Evolutionary conservation across 2,329 filamentous ascomycete genomes (phyloP).

Genomic region (Allantophomopsis cytisporea): DNA sequence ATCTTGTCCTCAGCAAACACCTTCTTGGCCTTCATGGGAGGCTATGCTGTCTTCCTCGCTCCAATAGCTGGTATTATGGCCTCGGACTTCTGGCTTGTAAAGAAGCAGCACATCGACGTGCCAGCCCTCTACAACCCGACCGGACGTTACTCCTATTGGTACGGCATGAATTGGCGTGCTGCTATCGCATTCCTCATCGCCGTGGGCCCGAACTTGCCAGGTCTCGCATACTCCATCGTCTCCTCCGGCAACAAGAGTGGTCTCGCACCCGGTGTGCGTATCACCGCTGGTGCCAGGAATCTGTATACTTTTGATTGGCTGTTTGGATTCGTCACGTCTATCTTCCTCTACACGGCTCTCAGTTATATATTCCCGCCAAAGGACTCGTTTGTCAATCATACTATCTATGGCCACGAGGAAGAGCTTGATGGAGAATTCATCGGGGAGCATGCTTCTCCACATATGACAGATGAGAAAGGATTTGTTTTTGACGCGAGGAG

Average conservation of each 20-base stretch:
- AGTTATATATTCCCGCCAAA: constrained; percentile 31
- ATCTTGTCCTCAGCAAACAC: constrained; percentile 43
- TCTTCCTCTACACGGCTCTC: constrained; percentile 38
- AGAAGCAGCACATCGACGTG: constrained; percentile 20
- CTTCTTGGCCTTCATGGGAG: constrained; percentile 52
- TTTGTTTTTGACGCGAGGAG: too few species aligned
- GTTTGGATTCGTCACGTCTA: constrained; percentile 42
- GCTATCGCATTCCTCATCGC: constrained; percentile 11
- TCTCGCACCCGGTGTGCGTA: constrained; percentile 10
- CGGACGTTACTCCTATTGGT: constrained; percentile 12
- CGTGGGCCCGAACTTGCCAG: constrained; percentile 13
- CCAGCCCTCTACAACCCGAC: constrained; percentile 21
- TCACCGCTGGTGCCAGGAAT: constrained; percentile 30
- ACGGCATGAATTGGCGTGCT: constrained; percentile 15
- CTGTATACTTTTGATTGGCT: constrained; percentile 56
- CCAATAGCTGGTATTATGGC: constrained; percentile 45
- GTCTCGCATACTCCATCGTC: constrained; percentile 11
- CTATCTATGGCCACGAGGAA: constrained; percentile 21
- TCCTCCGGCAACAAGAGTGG: constrained; percentile 4
- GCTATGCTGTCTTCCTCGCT: constrained; percentile 47
- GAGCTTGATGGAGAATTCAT: not conserved
- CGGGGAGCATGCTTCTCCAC: too few species aligned
- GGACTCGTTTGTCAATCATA: constrained; percentile 31
- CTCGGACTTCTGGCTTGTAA: constrained; percentile 42
- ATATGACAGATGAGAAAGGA: too few species aligned